phyloP scores from a whole-genome alignment of 768 basidiomycete genomes.

The Tricholoma sp. region DNA sequence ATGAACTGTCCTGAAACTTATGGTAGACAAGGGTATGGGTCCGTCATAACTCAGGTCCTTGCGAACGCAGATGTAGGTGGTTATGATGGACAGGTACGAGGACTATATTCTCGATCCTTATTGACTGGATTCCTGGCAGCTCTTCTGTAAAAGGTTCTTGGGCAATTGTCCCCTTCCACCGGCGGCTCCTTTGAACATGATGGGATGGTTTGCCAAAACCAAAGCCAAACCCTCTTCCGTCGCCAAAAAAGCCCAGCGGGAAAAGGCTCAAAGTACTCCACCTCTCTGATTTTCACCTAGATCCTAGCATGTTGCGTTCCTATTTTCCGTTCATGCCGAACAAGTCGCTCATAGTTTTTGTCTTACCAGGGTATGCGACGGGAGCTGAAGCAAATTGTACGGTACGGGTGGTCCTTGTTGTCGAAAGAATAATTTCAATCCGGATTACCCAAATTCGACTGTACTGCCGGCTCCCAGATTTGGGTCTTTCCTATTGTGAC shows the following conservation, averaged over 20 bases:
- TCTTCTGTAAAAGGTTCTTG: conserved; percentile 58
- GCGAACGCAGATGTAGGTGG: conserved; percentile 68
- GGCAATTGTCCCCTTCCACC: conserved; percentile 50
- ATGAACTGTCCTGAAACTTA: conserved; percentile 44
- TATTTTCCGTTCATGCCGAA: too few relatives aligned
- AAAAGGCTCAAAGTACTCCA: conserved; percentile 68
- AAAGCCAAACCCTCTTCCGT: conserved; percentile 62
- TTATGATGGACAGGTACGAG: conserved; percentile 62
- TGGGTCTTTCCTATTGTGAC: conserved; percentile 61
- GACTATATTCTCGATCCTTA: background rate
- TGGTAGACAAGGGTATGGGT: conserved; percentile 39
- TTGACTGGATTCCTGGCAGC: conserved; percentile 23
- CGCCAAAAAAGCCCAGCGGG: conserved; percentile 53
- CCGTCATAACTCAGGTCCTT: conserved; percentile 64
- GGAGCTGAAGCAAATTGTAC: conserved; percentile 73
- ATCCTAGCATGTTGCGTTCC: conserved; percentile 55
- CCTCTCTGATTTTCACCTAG: conserved; percentile 73
- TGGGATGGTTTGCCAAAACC: conserved; percentile 72
- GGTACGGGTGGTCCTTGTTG: conserved; percentile 59
- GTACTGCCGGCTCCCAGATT: conserved; percentile 62
- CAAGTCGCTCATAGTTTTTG: too few relatives aligned
- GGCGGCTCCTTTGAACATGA: conserved; percentile 56
- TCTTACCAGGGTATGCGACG: conserved; percentile 52
- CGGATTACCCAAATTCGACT: conserved; percentile 42
- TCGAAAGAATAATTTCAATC: conserved; percentile 47